These are phyloP conservation scores for Apiospora marii DNA, from an alignment of 2,329 filamentous ascomycete species.

Conservation along the genomic window DNA sequence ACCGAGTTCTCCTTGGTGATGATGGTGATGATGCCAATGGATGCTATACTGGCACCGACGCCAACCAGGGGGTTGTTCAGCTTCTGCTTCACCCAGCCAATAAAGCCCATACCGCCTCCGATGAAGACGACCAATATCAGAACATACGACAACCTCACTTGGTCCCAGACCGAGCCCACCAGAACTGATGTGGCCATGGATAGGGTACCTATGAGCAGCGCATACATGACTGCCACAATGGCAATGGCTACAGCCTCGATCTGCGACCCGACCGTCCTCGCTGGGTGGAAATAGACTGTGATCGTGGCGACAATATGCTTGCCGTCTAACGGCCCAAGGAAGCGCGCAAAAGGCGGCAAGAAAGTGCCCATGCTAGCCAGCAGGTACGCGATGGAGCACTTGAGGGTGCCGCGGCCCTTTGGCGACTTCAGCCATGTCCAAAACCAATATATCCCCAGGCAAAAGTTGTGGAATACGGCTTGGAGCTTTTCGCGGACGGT, in stretches of 20 bases:
- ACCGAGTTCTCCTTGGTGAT: conserved; percentile 92
- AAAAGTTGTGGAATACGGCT: conserved; percentile 47
- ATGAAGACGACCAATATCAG: conserved; percentile 85
- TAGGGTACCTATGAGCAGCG: conserved; percentile 75
- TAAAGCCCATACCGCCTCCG: conserved; percentile 84
- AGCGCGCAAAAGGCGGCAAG: conserved; percentile 72
- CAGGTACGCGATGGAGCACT: conserved; percentile 90
- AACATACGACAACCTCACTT: conserved; percentile 76
- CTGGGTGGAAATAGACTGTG: conserved; percentile 94
- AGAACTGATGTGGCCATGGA: conserved; percentile 91
- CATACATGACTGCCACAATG: conserved; percentile 80
- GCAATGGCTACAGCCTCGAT: conserved; percentile 83
- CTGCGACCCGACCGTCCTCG: conserved; percentile 87
- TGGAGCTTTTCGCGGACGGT: conserved; percentile 46
- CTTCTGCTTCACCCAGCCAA: conserved; percentile 87
- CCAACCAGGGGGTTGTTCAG: conserved; percentile 82
- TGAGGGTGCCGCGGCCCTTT: conserved; percentile 81
- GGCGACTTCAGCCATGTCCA: conserved; percentile 73
- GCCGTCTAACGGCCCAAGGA: conserved; percentile 84
- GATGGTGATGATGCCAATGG: conserved; percentile 87
- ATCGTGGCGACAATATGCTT: conserved; percentile 95
- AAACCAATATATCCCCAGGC: conserved; percentile 47
- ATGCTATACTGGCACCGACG: conserved; percentile 84
- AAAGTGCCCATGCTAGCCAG: conserved; percentile 89
- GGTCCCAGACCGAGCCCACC: conserved; percentile 71